phyloP scores from a whole-genome alignment of 2,329 filamentous ascomycete genomes.

The Ophiostoma australiae region DNA sequence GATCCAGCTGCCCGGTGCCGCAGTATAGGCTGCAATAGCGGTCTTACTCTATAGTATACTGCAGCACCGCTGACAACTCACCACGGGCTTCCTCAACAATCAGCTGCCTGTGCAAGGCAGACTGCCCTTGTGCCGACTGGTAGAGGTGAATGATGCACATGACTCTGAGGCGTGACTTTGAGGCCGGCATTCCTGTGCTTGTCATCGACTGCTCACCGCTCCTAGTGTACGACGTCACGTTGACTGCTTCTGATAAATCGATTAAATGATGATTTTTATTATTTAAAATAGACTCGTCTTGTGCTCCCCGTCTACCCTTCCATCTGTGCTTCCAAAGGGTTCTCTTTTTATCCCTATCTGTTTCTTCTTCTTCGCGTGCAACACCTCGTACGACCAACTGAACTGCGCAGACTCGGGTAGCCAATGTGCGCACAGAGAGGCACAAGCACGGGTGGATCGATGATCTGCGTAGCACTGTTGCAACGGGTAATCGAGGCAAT shows the following conservation, averaged over 20 bases:
- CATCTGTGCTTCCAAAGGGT: neutral
- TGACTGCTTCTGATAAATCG: neutral
- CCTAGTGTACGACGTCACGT: constrained; percentile 14
- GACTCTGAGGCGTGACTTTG: neutral
- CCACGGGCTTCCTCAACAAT: neutral
- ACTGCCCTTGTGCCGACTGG: neutral
- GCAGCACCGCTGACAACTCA: neutral
- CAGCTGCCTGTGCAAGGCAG: constrained; percentile 15
- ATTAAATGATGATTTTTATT: neutral
- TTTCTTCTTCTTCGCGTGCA: neutral
- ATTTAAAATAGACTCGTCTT: neutral
- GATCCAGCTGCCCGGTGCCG: neutral
- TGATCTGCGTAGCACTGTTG: neutral
- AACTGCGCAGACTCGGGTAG: neutral
- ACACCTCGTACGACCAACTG: neutral
- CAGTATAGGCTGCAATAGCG: neutral
- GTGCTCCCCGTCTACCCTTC: neutral
- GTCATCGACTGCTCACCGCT: constrained; percentile 19
- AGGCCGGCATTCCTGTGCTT: too few species aligned
- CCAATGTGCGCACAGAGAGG: constrained; percentile 11
- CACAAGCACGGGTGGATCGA: neutral
- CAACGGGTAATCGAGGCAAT: neutral
- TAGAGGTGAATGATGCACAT: neutral
- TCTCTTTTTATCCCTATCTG: neutral
- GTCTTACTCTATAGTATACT: neutral